Conservation (phyloP, 106 monocot genomes). For the Triglochin maritima region DNA sequence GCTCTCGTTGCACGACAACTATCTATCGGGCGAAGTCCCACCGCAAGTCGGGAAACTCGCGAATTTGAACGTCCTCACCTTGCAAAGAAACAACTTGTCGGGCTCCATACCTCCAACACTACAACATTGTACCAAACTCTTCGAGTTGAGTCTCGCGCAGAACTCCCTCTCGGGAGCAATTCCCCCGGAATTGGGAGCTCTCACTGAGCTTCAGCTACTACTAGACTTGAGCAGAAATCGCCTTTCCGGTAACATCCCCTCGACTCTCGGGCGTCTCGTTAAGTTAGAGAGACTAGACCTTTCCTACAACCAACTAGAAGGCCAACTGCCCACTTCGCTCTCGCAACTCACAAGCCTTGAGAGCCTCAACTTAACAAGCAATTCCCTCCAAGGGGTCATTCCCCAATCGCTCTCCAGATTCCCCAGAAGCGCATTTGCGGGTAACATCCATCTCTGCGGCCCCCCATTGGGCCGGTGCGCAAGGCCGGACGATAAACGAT, state of each 20-base stretch:
- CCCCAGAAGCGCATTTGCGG: constrained; percentile 37
- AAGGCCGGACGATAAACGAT: not conserved
- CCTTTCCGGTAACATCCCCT: constrained; percentile 63
- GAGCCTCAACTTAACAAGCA: constrained; percentile 52
- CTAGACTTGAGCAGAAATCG: constrained; percentile 69
- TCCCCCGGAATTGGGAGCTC: constrained; percentile 47
- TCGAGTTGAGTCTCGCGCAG: constrained; percentile 53
- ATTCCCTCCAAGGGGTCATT: constrained; percentile 51
- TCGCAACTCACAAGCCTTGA: constrained; percentile 60
- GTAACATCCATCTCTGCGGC: constrained; percentile 51
- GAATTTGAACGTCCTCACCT: constrained; percentile 50
- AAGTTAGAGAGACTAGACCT: constrained; percentile 81
- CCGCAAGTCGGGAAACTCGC: constrained; percentile 59
- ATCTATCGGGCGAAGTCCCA: constrained; percentile 66
- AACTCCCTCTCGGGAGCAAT: constrained; percentile 58
- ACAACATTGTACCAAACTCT: constrained; percentile 45
- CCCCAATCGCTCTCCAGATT: constrained; percentile 44
- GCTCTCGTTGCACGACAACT: constrained; percentile 61
- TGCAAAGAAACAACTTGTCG: constrained; percentile 60
- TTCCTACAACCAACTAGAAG: constrained; percentile 62
- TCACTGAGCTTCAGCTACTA: constrained; percentile 70
- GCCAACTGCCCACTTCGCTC: constrained; percentile 51
- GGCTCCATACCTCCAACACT: constrained; percentile 56
- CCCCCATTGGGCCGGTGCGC: constrained; percentile 33
- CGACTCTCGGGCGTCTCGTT: constrained; percentile 48